Percentiles rank a stretch among this genome's conserved stretches.
These are phyloP conservation scores for Globisporangium irregulare DNA, from an alignment of 352 stramenopile genomes.

Conservation along the genomic window DNA sequence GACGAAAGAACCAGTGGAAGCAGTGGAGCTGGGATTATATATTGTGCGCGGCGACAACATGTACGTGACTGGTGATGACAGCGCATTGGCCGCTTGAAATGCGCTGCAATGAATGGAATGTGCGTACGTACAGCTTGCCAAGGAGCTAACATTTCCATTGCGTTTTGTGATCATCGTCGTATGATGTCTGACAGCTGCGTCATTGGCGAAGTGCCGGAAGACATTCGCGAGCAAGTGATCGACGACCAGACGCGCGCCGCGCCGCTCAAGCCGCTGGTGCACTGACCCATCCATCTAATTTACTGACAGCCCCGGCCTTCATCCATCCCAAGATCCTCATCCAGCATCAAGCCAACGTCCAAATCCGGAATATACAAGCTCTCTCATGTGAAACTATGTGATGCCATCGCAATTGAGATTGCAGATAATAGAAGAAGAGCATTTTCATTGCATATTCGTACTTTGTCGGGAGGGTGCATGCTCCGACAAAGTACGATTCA, in stretches of 20 bases:
- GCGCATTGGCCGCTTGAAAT: background rate
- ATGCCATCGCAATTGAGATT: background rate
- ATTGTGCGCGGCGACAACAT: conserved; percentile 95
- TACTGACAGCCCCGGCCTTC: conserved; percentile 14
- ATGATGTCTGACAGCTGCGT: conserved; percentile 46
- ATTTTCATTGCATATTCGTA: background rate
- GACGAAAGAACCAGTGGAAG: conserved; percentile 85
- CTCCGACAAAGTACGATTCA: background rate
- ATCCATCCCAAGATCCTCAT: background rate
- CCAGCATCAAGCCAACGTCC: background rate
- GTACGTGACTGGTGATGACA: conserved; percentile 30
- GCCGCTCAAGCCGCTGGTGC: conserved; percentile 89
- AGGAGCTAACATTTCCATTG: background rate
- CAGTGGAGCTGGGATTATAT: conserved; percentile 89
- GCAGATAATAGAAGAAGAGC: no score
- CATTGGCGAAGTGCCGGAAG: conserved; percentile 83
- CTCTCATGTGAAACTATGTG: background rate
- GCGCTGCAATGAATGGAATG: background rate
- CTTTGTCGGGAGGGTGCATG: background rate
- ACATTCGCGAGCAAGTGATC: conserved; percentile 89
- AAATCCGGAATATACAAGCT: background rate
- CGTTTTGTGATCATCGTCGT: background rate
- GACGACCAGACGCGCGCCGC: conserved; percentile 83
- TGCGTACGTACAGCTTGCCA: background rate
- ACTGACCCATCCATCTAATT: conserved; percentile 70